A percentile compares a stretch with the other conserved stretches of the same genome.
Conservation (phyloP, 345 rosid genomes). For the Pugionium dolabratum region DNA sequence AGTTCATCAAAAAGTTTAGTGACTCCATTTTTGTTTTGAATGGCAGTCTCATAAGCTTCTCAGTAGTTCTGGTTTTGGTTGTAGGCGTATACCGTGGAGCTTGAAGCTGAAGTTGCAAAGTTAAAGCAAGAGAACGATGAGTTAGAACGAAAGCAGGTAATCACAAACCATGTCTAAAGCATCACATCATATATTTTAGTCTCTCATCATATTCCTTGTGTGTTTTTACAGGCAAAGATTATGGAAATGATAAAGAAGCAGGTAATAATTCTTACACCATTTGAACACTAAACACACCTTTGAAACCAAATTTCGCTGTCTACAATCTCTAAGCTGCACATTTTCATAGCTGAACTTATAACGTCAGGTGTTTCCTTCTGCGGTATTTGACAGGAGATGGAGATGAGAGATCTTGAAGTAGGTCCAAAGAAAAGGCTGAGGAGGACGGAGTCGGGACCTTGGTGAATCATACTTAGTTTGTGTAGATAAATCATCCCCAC, state of each 20-base stretch:
- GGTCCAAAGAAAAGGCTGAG: slow-evolving; percentile 62
- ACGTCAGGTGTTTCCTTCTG: neutral
- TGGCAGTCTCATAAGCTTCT: slow-evolving; percentile 11
- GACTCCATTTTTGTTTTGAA: slow-evolving; percentile 19
- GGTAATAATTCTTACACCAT: slow-evolving; percentile 44
- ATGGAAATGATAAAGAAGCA: slow-evolving; percentile 82
- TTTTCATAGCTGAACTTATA: slow-evolving; percentile 11
- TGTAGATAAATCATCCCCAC: slow-evolving; percentile 26
- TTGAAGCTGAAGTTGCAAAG: slow-evolving; percentile 92
- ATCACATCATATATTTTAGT: slow-evolving; percentile 21
- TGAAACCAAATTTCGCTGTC: neutral
- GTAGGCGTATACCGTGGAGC: slow-evolving; percentile 92
- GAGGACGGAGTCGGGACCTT: slow-evolving; percentile 86
- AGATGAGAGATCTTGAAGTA: slow-evolving; percentile 58
- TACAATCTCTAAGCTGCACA: neutral
- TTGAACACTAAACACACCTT: neutral
- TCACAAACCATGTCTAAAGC: slow-evolving; percentile 1
- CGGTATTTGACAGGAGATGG: slow-evolving; percentile 51
- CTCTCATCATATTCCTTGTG: slow-evolving; percentile 10
- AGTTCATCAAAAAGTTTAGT: slow-evolving; percentile 27
- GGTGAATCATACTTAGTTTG: slow-evolving; percentile 53
- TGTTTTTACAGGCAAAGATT: slow-evolving; percentile 57
- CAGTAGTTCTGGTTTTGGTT: slow-evolving; percentile 17
- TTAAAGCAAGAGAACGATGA: slow-evolving; percentile 79
- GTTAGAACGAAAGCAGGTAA: slow-evolving; percentile 76